Evolutionary conservation across 2,329 filamentous ascomycete species (phyloP).

Genomic region (Pseudocercospora musae): DNA sequence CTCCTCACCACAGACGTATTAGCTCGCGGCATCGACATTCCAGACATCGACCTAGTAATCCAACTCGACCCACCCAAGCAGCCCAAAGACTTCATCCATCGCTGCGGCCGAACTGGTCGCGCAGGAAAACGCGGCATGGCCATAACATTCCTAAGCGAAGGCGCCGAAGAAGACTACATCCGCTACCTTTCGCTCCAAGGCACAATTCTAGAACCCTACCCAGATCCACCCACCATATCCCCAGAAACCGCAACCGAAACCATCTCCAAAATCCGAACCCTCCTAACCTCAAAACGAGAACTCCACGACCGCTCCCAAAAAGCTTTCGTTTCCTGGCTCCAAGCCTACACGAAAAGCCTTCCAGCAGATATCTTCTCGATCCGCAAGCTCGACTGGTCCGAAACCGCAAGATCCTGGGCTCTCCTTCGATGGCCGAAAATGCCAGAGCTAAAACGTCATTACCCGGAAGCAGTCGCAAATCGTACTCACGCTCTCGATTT

Average conservation of each 20-base stretch:
- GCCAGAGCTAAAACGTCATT: slow-evolving; percentile 66
- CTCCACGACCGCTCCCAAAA: slow-evolving; percentile 84
- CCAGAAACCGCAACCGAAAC: slow-evolving; percentile 38
- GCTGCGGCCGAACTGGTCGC: slow-evolving; percentile 61
- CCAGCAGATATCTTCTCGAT: slow-evolving; percentile 87
- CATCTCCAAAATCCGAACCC: slow-evolving; percentile 58
- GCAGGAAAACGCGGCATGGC: slow-evolving; percentile 72
- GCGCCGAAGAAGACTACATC: slow-evolving; percentile 85
- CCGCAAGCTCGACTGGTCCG: slow-evolving; percentile 77
- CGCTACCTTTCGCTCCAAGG: slow-evolving; percentile 63
- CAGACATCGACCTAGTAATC: slow-evolving; percentile 84
- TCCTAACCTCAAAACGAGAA: slow-evolving; percentile 59
- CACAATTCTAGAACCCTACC: slow-evolving; percentile 32
- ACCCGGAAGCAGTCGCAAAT: slow-evolving; percentile 38
- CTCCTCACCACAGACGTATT: slow-evolving; percentile 91
- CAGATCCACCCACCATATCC: background rate
- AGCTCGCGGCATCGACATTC: slow-evolving; percentile 85
- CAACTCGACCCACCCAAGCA: slow-evolving; percentile 84
- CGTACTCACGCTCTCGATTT: slow-evolving; percentile 40
- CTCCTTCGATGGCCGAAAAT: slow-evolving; percentile 85
- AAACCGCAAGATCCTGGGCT: slow-evolving; percentile 79
- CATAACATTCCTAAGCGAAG: slow-evolving; percentile 79
- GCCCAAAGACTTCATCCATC: slow-evolving; percentile 75
- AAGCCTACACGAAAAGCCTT: slow-evolving; percentile 86
- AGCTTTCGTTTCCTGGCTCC: slow-evolving; percentile 90